Conservation (phyloP, 805 yeast genomes). For the Sugiyamaella valdiviana region DNA sequence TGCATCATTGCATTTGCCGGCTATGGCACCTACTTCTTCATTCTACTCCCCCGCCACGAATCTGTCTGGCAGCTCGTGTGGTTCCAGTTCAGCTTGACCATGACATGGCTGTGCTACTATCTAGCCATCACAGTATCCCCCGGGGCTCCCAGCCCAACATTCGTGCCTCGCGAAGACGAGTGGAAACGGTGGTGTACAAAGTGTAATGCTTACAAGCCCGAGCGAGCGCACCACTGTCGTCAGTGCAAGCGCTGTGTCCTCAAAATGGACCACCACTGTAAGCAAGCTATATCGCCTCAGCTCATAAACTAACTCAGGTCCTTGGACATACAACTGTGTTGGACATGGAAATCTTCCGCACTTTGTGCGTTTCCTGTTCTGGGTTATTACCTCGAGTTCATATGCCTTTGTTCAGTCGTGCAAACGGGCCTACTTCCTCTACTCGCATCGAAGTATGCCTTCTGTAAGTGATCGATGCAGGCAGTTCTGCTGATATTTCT, state of each 20-base stretch:
- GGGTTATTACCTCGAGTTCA: conserved; percentile 41
- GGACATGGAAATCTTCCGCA: conserved; percentile 75
- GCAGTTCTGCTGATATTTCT: neutral
- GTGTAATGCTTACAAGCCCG: conserved; percentile 71
- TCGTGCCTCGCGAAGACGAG: conserved; percentile 38
- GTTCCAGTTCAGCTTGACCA: conserved; percentile 43
- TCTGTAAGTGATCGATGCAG: conserved; percentile 2
- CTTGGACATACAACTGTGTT: conserved; percentile 90
- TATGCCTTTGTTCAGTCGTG: conserved; percentile 41
- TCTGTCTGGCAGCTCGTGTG: conserved; percentile 36
- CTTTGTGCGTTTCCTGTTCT: conserved; percentile 65
- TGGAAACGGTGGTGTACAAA: conserved; percentile 71
- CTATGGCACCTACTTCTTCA: conserved; percentile 53
- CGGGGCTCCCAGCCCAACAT: conserved; percentile 56
- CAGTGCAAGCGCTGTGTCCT: conserved; percentile 61
- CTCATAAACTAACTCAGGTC: conserved; percentile 34
- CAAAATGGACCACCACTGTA: conserved; percentile 85
- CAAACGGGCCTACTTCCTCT: conserved; percentile 40
- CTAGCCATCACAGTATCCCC: conserved; percentile 63
- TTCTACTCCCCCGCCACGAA: conserved; percentile 42
- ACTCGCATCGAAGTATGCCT: conserved; percentile 18
- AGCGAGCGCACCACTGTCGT: conserved; percentile 80
- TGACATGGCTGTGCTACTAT: conserved; percentile 70
- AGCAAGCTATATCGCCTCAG: too few relatives aligned
- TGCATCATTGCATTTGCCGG: conserved; percentile 53